These are phyloP conservation scores for Lepiota subincarnata DNA, from an alignment of 768 basidiomycete species.

Conservation along the genomic window DNA sequence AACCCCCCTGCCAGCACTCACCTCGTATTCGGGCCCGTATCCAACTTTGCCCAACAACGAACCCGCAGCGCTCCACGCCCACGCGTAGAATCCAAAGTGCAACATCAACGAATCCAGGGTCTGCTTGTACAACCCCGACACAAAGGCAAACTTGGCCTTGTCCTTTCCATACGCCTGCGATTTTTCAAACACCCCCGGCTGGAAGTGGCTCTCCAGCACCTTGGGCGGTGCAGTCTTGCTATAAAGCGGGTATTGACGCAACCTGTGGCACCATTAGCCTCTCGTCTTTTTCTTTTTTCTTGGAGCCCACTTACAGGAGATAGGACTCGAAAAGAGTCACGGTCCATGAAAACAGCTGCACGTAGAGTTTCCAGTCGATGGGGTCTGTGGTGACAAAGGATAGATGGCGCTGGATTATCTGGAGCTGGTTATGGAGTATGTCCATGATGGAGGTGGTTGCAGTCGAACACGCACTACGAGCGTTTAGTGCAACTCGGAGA, in stretches of 20 bases:
- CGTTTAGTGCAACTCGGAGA: background rate
- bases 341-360: conserved; percentile 73
- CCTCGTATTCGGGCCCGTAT: conserved; percentile 71
- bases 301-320: conserved; percentile 57
- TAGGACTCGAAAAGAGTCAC: conserved; percentile 86
- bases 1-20: conserved; percentile 27
- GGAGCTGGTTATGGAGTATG: conserved; percentile 54
- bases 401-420: conserved; percentile 53
- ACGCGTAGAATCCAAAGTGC: conserved; percentile 75
- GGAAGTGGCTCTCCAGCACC: conserved; percentile 66
- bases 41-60: conserved; percentile 46
- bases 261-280: conserved; percentile 27
- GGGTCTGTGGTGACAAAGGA: conserved; percentile 69
- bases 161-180: conserved; percentile 89
- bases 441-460: conserved; percentile 44
- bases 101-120: conserved; percentile 64
- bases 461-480: background rate
- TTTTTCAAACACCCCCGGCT: conserved; percentile 71
- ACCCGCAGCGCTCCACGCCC: conserved; percentile 74
- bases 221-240: conserved; percentile 69
- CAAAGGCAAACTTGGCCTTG: conserved; percentile 79
- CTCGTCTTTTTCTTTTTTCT: too few species aligned
- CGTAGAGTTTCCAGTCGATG: conserved; percentile 79
- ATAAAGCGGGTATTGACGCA: conserved; percentile 85
- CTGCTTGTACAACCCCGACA: conserved; percentile 74